These are phyloP conservation scores for Candida endomychidarum DNA, from an alignment of 805 yeast species.

Conservation along the genomic window DNA sequence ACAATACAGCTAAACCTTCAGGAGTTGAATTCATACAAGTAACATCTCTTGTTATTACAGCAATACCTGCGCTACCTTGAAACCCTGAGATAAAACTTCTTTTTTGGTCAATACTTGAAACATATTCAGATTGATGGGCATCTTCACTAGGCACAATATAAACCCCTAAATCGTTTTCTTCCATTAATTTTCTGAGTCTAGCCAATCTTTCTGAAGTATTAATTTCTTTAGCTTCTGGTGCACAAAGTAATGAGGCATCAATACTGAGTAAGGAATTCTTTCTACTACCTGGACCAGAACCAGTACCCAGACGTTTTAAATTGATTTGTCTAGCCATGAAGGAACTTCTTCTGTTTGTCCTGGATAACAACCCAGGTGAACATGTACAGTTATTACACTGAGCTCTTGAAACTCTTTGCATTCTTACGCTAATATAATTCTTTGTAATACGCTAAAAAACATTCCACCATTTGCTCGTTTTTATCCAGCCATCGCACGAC, in stretches of 20 bases:
- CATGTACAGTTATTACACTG: conserved; percentile 77
- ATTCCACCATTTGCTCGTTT: conserved; percentile 8
- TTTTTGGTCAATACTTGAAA: conserved; percentile 52
- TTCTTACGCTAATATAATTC: not conserved
- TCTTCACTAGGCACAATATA: conserved; percentile 63
- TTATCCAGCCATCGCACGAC: not conserved
- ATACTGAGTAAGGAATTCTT: conserved; percentile 43
- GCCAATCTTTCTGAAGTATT: conserved; percentile 67
- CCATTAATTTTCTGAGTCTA: conserved; percentile 58
- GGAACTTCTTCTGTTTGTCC: conserved; percentile 62
- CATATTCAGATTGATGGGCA: conserved; percentile 65
- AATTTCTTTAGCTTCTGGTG: conserved; percentile 45
- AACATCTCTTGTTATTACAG: conserved; percentile 55
- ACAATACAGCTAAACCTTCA: conserved; percentile 55
- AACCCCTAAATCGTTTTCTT: conserved; percentile 45
- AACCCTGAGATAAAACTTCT: conserved; percentile 59
- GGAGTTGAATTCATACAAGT: conserved; percentile 50
- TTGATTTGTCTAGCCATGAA: conserved; percentile 45
- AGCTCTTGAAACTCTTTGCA: conserved; percentile 35
- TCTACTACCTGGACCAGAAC: conserved; percentile 27
- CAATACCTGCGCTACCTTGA: conserved; percentile 62
- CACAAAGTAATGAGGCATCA: conserved; percentile 42
- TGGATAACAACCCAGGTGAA: conserved; percentile 75
- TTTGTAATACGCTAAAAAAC: not conserved
- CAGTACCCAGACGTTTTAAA: conserved; percentile 24